Evolutionary conservation across 2,329 filamentous ascomycete species (phyloP), one percentile per base, ranked within the genome.

Genomic region (Trichoderma harzianum): DNA sequence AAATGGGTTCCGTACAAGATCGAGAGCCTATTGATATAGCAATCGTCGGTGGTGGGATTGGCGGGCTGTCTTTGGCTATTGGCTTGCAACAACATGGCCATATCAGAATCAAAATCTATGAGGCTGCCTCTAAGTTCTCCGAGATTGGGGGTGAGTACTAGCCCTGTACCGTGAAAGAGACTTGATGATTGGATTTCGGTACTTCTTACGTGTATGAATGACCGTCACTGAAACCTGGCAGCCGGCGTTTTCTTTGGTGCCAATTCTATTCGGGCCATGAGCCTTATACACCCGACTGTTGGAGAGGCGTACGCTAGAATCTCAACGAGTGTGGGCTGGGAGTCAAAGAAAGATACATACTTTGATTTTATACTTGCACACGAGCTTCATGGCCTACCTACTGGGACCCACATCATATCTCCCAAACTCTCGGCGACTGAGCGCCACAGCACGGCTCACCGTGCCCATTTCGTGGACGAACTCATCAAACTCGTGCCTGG

Each of bases 31-130:
- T 74, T 32, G 67, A 69, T 12, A 69, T 89, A 72, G 88, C 88
- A 74, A 87, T 91, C 53, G 80, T 90, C 18, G 88, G 88, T 72
- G 88, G 87, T 55, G 88, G 88, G 39, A 89, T 90, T 72, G 85
- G 84, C 30, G 89, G 89, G 30, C 81, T 90, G 21, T 81, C 81
- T 10, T 83, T 90, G 10, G 86, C 86, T 28, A 83, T 87, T 61
- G 86, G 83, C 7, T 84, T 90, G 32, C 68, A 63, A n/a, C 68
- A 64, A 24, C 60, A 69, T 36, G 26, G 21, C 24, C 68, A 70
- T 32, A 74, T 79, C 43, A 77, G 74, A 12, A 80, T 87, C 47
- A 82, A 82, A 28, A 83, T 91, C 73, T 91, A 89, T 75, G 89
- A 91, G 78, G 82, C 86, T 12, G 87, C 87, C 0, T 69, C 81